phyloP scores from a whole-genome alignment of 2,329 filamentous ascomycete species.

The Talaromyces sp. region DNA sequence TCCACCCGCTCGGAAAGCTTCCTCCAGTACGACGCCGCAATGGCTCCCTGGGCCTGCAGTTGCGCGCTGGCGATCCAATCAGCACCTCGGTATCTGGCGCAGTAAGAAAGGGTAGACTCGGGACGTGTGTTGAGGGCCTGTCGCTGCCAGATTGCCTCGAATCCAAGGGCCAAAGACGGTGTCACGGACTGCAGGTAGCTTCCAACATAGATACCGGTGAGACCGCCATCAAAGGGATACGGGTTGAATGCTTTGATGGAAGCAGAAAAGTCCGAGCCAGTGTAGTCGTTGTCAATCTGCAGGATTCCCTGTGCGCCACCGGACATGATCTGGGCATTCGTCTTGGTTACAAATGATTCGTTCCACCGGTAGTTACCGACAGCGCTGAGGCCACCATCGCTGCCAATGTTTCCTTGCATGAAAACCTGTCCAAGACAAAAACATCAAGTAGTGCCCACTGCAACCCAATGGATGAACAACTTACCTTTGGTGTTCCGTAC shows the following conservation, averaged over 20 bases:
- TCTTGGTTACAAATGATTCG: conserved; percentile 74
- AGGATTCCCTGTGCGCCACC: conserved; percentile 77
- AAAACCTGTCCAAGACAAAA: conserved; percentile 62
- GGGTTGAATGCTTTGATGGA: conserved; percentile 93
- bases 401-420: conserved; percentile 91
- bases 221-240: conserved; percentile 82
- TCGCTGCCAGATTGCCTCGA: conserved; percentile 93
- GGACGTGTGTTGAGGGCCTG: conserved; percentile 76
- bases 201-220: conserved; percentile 93
- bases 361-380: conserved; percentile 93
- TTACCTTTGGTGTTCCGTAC: conserved; percentile 87
- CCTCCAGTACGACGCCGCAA: conserved; percentile 93
- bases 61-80: conserved; percentile 94
- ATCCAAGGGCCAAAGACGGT: conserved; percentile 74
- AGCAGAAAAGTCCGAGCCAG: conserved; percentile 85
- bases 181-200: conserved; percentile 94
- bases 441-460: background rate
- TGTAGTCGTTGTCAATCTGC: conserved; percentile 94
- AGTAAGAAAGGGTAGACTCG: conserved; percentile 88
- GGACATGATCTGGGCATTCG: conserved; percentile 77
- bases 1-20: conserved; percentile 90
- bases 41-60: conserved; percentile 77
- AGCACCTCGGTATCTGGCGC: conserved; percentile 79
- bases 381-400: conserved; percentile 78
- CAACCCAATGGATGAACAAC: conserved; percentile 22